These are phyloP conservation scores for Mallotus japonicus DNA, from an alignment of 441 rosid species.

Conservation along the genomic window DNA sequence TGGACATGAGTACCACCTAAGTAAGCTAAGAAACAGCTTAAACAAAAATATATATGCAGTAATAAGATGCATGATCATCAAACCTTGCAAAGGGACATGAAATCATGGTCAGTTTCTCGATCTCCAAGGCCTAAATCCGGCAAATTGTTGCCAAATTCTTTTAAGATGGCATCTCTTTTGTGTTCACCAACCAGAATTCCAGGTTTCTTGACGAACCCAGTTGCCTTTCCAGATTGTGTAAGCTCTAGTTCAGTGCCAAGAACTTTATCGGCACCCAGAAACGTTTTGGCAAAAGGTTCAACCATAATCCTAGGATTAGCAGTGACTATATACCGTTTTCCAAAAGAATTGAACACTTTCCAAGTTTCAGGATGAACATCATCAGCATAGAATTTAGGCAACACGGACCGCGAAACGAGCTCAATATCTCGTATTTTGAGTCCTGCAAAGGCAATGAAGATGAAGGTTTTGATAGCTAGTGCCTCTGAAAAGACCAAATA, in stretches of 20 bases:
- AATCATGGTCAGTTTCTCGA: constrained; percentile 60
- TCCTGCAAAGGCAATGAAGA: constrained; percentile 71
- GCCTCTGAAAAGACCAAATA: constrained; percentile 69
- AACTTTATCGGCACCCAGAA: constrained; percentile 76
- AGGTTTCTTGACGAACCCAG: constrained; percentile 66
- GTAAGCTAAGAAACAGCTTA: constrained; percentile 4
- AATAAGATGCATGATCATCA: neutral
- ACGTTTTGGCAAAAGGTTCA: constrained; percentile 69
- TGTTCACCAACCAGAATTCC: constrained; percentile 63
- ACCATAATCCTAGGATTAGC: constrained; percentile 82
- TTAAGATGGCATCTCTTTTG: constrained; percentile 60
- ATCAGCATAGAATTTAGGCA: constrained; percentile 78
- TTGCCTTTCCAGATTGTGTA: constrained; percentile 63
- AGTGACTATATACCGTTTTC: constrained; percentile 64
- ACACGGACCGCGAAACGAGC: constrained; percentile 72
- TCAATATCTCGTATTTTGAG: constrained; percentile 63
- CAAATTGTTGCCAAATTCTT: constrained; percentile 55
- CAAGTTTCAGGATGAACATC: constrained; percentile 85
- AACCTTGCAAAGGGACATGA: constrained; percentile 94
- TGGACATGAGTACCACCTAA: constrained; percentile 1
- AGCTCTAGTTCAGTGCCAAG: constrained; percentile 75
- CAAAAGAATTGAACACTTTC: constrained; percentile 76
- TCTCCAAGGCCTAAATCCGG: constrained; percentile 90
- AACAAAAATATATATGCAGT: neutral
- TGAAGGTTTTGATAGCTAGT: constrained; percentile 52